phyloP scores from a whole-genome alignment of 257 asterid species.

The Primulina eburnea region DNA sequence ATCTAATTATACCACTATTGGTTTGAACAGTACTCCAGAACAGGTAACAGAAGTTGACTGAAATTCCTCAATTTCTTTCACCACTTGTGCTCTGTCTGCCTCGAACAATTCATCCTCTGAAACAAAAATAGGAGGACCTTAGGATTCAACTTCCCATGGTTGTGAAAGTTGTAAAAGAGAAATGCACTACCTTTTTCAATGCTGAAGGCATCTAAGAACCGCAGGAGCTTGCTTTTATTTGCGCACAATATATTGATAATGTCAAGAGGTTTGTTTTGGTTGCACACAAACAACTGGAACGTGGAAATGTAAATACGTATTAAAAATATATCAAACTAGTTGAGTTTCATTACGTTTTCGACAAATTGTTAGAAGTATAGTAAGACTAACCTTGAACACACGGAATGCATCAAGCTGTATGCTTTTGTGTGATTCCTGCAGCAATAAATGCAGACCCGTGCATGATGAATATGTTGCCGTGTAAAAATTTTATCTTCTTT shows the following conservation, averaged over 20 bases:
- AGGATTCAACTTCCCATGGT: too few relatives aligned
- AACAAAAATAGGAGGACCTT: not conserved
- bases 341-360: not conserved
- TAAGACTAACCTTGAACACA: constrained; percentile 69
- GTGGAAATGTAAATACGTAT: not conserved
- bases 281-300: constrained; percentile 51
- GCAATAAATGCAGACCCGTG: not conserved
- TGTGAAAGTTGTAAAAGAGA: not conserved
- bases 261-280: not conserved
- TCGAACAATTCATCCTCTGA: constrained; percentile 81
- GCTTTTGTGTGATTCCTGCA: constrained; percentile 86
- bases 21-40: constrained; percentile 51
- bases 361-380: not conserved
- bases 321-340: not conserved
- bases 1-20: constrained; percentile 25
- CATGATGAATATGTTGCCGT: too few relatives aligned
- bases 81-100: constrained; percentile 75
- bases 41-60: constrained; percentile 35
- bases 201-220: not conserved
- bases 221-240: constrained; percentile 13
- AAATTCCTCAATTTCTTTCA: constrained; percentile 55
- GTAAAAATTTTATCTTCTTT: too few relatives aligned
- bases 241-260: not conserved
- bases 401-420: constrained; percentile 83
- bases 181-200: constrained; percentile 28